Percentiles rank a stretch among this genome's conserved stretches.
phyloP scores from a whole-genome alignment of 1,139 yeast genomes.

The Kurtzmaniella natalensis region DNA sequence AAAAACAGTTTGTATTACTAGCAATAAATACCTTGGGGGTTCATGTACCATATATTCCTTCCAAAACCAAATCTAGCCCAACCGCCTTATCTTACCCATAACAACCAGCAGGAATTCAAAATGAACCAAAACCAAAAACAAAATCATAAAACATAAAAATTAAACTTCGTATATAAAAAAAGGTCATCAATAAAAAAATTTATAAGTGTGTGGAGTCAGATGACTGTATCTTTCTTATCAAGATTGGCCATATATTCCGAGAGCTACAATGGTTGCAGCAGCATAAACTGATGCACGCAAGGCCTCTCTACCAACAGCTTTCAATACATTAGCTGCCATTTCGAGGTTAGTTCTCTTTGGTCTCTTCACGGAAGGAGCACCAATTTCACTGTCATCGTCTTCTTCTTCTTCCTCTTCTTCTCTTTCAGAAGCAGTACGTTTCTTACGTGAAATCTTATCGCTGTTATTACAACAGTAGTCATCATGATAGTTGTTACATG shows the following conservation, averaged over 20 bases:
- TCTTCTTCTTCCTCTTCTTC: constrained; percentile 8
- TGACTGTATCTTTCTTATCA: neutral
- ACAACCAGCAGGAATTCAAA: no score
- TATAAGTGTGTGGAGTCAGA: neutral
- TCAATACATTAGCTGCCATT: constrained; percentile 7
- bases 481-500: neutral
- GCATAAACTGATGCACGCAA: constrained; percentile 33
- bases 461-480: neutral
- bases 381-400: constrained; percentile 2
- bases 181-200: no score
- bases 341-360: neutral
- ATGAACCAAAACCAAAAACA: no score
- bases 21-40: no score
- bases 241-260: constrained; percentile 34
- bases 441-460: neutral
- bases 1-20: no score
- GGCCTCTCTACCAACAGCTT: constrained; percentile 26
- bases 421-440: constrained; percentile 1
- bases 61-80: no score
- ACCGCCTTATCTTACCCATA: no score
- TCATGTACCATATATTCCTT: no score
- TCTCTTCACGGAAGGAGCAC: constrained; percentile 1
- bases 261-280: constrained; percentile 32
- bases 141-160: no score
- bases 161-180: no score